Conservation (phyloP, 2,329 filamentous ascomycete species). For the Diaporthe batatas region DNA sequence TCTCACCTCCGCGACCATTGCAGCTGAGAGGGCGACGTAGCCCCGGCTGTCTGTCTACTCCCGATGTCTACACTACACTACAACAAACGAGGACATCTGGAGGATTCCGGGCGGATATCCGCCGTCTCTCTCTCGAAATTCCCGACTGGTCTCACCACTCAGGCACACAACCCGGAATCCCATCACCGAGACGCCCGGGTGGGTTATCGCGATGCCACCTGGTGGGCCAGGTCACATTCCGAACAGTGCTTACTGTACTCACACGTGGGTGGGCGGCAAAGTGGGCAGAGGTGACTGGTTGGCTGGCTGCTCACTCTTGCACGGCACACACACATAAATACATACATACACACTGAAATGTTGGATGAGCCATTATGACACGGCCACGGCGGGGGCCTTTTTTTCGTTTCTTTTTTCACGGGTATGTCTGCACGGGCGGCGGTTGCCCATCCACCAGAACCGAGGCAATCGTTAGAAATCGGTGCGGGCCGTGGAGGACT, state of each 20-base stretch:
- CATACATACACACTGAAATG: background rate
- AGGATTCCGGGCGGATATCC: slow-evolving; percentile 3
- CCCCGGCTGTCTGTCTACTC: background rate
- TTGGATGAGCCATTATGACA: background rate
- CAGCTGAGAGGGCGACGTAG: slow-evolving; percentile 7
- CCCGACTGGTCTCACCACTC: background rate
- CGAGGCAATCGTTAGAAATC: background rate
- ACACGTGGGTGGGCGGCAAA: background rate
- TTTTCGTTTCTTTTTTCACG: too few relatives aligned
- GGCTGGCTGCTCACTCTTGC: background rate
- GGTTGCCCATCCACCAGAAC: background rate
- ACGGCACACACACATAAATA: background rate
- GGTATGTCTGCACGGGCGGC: too few relatives aligned
- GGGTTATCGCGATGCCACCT: too few relatives aligned
- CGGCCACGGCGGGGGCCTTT: too few relatives aligned
- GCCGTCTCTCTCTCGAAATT: background rate
- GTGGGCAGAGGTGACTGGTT: too few relatives aligned
- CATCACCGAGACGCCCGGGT: too few relatives aligned
- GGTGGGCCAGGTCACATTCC: background rate
- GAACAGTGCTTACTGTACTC: background rate
- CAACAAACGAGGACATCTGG: too few relatives aligned
- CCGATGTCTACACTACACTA: too few relatives aligned
- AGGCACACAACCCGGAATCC: background rate
- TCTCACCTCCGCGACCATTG: slow-evolving; percentile 9
- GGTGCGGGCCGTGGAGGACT: too few relatives aligned